Evolutionary conservation across 228 moss, liverwort and hornwort species (phyloP).

Genomic region (Sphagnum magellanicum): DNA sequence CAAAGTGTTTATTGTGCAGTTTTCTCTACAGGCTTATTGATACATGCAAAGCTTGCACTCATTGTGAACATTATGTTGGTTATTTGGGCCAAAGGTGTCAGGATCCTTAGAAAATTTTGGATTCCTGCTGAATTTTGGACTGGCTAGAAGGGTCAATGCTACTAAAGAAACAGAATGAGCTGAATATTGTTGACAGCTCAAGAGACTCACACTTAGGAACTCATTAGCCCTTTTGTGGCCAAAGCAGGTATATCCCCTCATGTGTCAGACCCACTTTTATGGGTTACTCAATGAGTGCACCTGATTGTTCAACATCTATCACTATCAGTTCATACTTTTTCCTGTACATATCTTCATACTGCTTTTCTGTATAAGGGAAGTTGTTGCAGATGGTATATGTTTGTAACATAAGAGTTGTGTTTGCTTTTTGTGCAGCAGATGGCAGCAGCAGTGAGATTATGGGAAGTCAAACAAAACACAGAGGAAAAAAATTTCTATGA

Average conservation of each 20-base stretch:
- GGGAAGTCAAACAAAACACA: conserved; percentile 59
- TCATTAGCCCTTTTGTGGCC: conserved; percentile 71
- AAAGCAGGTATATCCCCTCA: conserved; percentile 58
- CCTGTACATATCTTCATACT: no score
- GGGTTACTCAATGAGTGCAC: no score
- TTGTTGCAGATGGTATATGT: no score
- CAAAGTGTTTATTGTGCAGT: no score
- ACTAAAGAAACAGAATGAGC: conserved; percentile 78
- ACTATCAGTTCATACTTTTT: no score
- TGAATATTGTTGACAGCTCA: conserved; percentile 64
- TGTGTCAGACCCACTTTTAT: background rate
- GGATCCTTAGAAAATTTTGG: background rate
- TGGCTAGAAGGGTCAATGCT: conserved; percentile 64
- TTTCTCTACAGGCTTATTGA: no score
- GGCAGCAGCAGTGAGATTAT: conserved; percentile 53
- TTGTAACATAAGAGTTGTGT: background rate
- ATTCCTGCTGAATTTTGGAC: conserved; percentile 66
- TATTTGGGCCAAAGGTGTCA: background rate
- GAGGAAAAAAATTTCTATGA: conserved; percentile 66
- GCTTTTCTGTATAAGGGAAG: no score
- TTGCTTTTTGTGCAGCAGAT: conserved; percentile 35
- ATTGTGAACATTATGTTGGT: background rate
- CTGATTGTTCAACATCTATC: no score
- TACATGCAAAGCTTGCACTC: no score
- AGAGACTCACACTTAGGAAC: conserved; percentile 68